Percentiles rank a stretch among this genome's conserved stretches.
phyloP scores from a whole-genome alignment of 2,329 filamentous ascomycete genomes.

The Raffaelea arxii region DNA sequence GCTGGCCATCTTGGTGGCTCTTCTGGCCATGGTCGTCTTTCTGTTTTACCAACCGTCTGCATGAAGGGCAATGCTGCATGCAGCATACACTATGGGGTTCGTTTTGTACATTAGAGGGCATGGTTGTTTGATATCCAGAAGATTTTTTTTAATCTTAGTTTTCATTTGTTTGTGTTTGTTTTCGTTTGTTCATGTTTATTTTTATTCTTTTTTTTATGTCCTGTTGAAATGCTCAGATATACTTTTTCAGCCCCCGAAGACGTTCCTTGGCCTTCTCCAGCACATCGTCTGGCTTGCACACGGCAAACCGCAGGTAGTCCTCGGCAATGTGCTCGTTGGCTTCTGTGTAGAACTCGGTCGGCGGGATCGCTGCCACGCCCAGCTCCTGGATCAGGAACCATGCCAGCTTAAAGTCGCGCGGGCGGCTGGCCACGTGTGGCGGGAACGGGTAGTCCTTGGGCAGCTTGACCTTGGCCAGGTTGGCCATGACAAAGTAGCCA shows the following conservation, averaged over 20 bases:
- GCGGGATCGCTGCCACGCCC: constrained; percentile 90
- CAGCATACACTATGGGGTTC: too few species aligned
- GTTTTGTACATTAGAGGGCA: too few species aligned
- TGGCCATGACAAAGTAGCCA: constrained; percentile 94
- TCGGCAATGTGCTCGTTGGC: constrained; percentile 75
- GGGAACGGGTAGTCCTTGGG: constrained; percentile 84
- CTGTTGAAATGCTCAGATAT: constrained; percentile 32
- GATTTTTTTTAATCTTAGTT: background rate
- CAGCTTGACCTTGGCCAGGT: constrained; percentile 78
- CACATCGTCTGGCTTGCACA: constrained; percentile 89
- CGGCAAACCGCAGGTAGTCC: constrained; percentile 89
- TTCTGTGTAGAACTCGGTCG: constrained; percentile 93
- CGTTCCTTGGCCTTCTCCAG: constrained; percentile 70
- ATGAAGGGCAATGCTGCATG: too few species aligned
- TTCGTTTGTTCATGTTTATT: background rate
- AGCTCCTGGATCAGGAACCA: constrained; percentile 98
- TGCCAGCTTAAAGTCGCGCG: constrained; percentile 85
- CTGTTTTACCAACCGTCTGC: too few species aligned
- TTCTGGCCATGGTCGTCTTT: background rate
- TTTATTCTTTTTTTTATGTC: background rate
- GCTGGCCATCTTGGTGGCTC: background rate
- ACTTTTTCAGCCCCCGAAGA: constrained; percentile 63
- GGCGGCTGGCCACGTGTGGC: constrained; percentile 72
- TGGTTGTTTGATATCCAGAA: too few species aligned
- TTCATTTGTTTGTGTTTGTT: background rate